These are phyloP conservation scores for Coriolopsis trogii DNA, from an alignment of 1,284 basidiomycete genomes.

Conservation along the genomic window DNA sequence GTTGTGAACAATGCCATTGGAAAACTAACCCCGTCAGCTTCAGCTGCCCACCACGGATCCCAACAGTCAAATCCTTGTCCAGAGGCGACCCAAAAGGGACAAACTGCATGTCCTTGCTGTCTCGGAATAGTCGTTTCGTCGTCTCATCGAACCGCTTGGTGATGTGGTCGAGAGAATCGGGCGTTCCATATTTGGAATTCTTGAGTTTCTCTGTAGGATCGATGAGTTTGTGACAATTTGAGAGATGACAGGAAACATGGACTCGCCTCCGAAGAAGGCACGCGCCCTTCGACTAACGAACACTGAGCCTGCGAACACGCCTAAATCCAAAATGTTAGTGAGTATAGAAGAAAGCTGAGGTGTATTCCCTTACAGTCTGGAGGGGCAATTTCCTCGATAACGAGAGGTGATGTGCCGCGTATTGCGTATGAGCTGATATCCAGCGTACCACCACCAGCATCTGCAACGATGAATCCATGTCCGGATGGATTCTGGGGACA, in stretches of 20 bases:
- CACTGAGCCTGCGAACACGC: constrained; percentile 79
- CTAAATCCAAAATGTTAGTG: constrained; percentile 39
- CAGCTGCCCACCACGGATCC: constrained; percentile 70
- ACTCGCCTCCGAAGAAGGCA: constrained; percentile 64
- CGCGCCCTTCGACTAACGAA: constrained; percentile 75
- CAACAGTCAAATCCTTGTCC: constrained; percentile 69
- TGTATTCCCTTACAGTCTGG: constrained; percentile 61
- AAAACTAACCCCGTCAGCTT: constrained; percentile 64
- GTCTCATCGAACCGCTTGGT: constrained; percentile 79
- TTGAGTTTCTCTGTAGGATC: constrained; percentile 60
- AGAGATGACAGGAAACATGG: neutral
- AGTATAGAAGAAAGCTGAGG: constrained; percentile 1
- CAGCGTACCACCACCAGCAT: constrained; percentile 79
- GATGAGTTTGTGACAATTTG: neutral
- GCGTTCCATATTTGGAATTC: constrained; percentile 67
- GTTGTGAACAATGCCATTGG: neutral
- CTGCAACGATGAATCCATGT: constrained; percentile 75
- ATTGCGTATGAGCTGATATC: constrained; percentile 80
- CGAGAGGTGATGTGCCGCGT: constrained; percentile 62
- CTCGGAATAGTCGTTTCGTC: constrained; percentile 75
- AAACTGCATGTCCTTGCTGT: constrained; percentile 66
- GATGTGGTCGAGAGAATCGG: constrained; percentile 70
- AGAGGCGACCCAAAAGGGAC: constrained; percentile 77
- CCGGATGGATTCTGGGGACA: constrained; percentile 59
- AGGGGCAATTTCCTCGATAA: constrained; percentile 79